phyloP scores from a whole-genome alignment of 805 yeast species.

The Ogataea allantospora region DNA sequence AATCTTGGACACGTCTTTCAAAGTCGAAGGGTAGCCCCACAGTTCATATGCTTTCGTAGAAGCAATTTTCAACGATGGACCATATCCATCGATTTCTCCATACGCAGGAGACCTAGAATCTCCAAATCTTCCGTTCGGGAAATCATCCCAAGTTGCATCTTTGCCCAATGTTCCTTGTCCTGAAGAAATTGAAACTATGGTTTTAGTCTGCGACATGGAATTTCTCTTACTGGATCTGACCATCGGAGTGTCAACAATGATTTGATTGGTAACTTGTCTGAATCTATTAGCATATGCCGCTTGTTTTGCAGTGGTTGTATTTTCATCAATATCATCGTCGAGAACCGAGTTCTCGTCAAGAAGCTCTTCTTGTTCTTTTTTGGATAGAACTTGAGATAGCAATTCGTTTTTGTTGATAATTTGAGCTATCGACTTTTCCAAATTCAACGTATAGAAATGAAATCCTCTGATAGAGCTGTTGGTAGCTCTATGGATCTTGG shows the following conservation, averaged over 20 bases:
- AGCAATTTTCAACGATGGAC: slow-evolving; percentile 81
- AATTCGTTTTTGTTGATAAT: slow-evolving; percentile 64
- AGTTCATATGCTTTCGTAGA: slow-evolving; percentile 61
- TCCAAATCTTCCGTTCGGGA: slow-evolving; percentile 94
- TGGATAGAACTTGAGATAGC: slow-evolving; percentile 47
- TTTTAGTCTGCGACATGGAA: slow-evolving; percentile 43
- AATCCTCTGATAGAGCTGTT: slow-evolving; percentile 68
- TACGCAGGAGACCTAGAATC: slow-evolving; percentile 95
- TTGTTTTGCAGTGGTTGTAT: slow-evolving; percentile 33
- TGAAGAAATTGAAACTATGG: slow-evolving; percentile 71
- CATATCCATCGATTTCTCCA: slow-evolving; percentile 98
- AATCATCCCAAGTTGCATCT: slow-evolving; percentile 96
- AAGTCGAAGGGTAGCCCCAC: slow-evolving; percentile 76
- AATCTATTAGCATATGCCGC: slow-evolving; percentile 36
- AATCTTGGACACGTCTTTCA: slow-evolving; percentile 59
- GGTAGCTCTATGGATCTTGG: slow-evolving; percentile 52
- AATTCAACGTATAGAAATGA: slow-evolving; percentile 89
- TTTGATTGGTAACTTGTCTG: slow-evolving; percentile 30
- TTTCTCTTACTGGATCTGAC: slow-evolving; percentile 10
- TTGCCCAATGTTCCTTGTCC: slow-evolving; percentile 84
- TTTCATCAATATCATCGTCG: slow-evolving; percentile 30
- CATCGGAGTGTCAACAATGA: slow-evolving; percentile 30
- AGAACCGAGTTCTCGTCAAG: slow-evolving; percentile 34
- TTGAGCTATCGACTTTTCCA: slow-evolving; percentile 89
- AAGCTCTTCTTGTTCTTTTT: slow-evolving; percentile 33